These are phyloP conservation scores for Neofusicoccum laricinum DNA, from an alignment of 2,329 filamentous ascomycete species.

Conservation along the genomic window DNA sequence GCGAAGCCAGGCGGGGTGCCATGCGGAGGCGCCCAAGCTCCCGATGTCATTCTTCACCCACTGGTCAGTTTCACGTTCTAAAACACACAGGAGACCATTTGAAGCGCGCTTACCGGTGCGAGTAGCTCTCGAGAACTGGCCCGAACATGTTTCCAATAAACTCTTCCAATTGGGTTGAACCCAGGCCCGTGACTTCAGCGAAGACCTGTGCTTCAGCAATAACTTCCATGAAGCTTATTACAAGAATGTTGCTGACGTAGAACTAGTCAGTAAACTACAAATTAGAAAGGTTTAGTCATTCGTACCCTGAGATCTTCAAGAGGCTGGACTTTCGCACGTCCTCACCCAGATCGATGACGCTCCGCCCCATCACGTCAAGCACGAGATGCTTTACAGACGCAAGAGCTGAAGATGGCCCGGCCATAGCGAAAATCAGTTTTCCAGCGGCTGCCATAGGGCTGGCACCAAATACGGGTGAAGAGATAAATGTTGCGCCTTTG, in stretches of 20 bases:
- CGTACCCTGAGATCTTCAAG: background rate
- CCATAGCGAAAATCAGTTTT: background rate
- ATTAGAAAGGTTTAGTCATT: rapidly evolving
- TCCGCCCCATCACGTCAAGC: background rate
- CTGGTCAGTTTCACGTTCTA: background rate
- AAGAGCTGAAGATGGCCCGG: background rate
- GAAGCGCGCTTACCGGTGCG: constrained; percentile 15
- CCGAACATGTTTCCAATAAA: constrained; percentile 31
- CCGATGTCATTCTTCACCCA: constrained; percentile 24
- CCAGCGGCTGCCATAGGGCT: background rate
- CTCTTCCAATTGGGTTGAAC: constrained; percentile 24
- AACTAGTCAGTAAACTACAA: background rate
- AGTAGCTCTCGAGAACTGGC: constrained; percentile 26
- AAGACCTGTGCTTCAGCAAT: constrained; percentile 31
- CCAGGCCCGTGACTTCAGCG: constrained; percentile 30
- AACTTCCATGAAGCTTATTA: constrained; percentile 24
- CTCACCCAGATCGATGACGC: background rate
- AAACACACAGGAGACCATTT: background rate
- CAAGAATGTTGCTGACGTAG: background rate
- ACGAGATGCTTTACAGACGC: background rate
- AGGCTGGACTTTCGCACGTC: background rate
- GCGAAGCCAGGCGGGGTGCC: background rate
- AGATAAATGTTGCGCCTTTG: background rate
- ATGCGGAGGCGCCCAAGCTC: constrained; percentile 24
- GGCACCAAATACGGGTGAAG: background rate